Conservation (phyloP, 306 rosid species). For the Clitoria ternatea region DNA sequence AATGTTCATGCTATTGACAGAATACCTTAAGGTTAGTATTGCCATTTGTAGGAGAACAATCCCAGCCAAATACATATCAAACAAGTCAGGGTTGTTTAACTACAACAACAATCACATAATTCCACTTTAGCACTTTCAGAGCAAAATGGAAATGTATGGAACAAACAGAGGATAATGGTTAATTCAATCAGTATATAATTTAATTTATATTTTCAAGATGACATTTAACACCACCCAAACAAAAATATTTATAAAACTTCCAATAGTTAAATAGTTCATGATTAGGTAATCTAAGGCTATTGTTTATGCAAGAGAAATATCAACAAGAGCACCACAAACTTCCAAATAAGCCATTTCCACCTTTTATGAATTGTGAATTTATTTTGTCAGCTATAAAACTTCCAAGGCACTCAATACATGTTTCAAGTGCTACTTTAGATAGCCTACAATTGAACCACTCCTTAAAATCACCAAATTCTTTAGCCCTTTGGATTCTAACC, state of each 20-base stretch:
- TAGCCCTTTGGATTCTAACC: conserved; percentile 58
- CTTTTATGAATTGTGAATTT: conserved; percentile 54
- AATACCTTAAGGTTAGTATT: conserved; percentile 65
- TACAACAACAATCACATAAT: conserved; percentile 37
- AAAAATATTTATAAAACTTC: not conserved
- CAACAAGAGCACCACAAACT: conserved; percentile 63
- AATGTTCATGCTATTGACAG: too few species aligned
- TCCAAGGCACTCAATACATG: conserved; percentile 89
- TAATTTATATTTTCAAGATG: conserved; percentile 1
- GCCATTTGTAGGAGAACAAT: too few species aligned
- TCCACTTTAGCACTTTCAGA: conserved; percentile 19
- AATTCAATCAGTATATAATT: not conserved
- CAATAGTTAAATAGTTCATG: not conserved
- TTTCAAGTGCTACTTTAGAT: conserved; percentile 92
- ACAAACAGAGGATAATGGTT: not conserved
- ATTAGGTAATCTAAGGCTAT: not conserved
- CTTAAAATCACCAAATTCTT: too few species aligned
- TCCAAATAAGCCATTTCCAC: conserved; percentile 98
- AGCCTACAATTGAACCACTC: conserved; percentile 90
- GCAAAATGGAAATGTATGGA: not conserved
- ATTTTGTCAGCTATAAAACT: conserved; percentile 72
- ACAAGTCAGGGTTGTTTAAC: conserved; percentile 88
- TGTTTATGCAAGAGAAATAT: not conserved
- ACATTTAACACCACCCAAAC: not conserved
- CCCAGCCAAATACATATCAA: conserved; percentile 89